Evolutionary conservation across 805 yeast genomes (phyloP), one percentile per base, ranked within the genome.

Genomic region (Teunomyces funiuensis): DNA sequence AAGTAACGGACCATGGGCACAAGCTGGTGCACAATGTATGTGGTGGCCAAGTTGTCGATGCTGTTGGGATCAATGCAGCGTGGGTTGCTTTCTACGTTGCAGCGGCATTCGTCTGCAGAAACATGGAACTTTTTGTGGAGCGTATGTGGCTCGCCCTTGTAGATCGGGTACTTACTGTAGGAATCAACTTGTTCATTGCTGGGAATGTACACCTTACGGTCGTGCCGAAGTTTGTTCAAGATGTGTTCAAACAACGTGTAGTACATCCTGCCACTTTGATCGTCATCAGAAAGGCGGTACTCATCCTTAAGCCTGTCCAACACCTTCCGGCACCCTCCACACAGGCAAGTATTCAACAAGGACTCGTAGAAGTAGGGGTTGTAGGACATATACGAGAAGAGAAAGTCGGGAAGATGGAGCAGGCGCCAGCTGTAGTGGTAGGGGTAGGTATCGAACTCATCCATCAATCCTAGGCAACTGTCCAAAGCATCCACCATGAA

Each of bases 381-480:
- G 41, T 66, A 66, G 49, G 63, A 66, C 16, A 65, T 51, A 47
- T 65, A 65, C 6, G 68, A 60, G 5, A 68, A 63, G 28, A 65
- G 50, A 37, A 65, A 65, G 44, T 66, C 71, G 4, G 66, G 65
- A 13, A 65, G 39, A 41, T 58, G 64, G 33, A 65, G 45, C 4
- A 61, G 52, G 31, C 40, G 51, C n/a, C n/a, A n/a, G n/a, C n/a
- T n/a, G n/a, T n/a, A n/a, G n/a, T n/a, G n/a, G n/a, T n/a, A n/a
- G n/a, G n/a, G n/a, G n/a, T n/a, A n/a, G n/a, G n/a, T n/a, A n/a
- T n/a, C n/a, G n/a, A n/a, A n/a, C n/a, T n/a, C n/a, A n/a, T n/a
- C n/a, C n/a, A n/a, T n/a, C n/a, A n/a, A n/a, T n/a, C n/a, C n/a
- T n/a, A n/a, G n/a, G n/a, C n/a, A n/a, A n/a, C n/a, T n/a, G n/a